Conservation (phyloP, 352 stramenopile species). For the Pythium folliculosum region DNA sequence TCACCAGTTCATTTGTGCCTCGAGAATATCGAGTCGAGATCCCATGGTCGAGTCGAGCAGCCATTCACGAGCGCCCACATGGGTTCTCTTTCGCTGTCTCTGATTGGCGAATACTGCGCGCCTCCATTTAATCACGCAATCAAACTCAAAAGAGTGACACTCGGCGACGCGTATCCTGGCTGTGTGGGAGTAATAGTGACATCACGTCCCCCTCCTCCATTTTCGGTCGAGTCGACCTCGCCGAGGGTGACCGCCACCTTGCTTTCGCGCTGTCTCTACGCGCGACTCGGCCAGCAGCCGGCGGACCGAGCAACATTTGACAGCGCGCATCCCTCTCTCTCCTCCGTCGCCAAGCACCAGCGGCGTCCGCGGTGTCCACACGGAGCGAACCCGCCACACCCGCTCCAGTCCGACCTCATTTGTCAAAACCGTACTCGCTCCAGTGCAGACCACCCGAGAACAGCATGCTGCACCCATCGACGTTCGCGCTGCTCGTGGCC, state of each 20-base stretch:
- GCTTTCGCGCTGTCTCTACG: not conserved
- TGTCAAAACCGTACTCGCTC: too few relatives aligned
- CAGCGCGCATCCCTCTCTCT: not conserved
- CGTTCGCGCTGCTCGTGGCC: constrained; percentile 19
- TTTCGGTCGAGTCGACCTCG: not conserved
- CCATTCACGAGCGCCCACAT: not conserved
- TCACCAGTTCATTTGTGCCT: too few relatives aligned
- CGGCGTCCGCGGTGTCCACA: not conserved
- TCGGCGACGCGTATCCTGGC: not conserved
- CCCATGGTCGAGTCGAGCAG: not conserved
- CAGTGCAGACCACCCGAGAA: not conserved
- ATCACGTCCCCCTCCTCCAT: not conserved
- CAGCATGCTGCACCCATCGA: constrained; percentile 14
- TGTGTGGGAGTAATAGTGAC: not conserved
- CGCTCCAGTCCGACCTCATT: too few relatives aligned
- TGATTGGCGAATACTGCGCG: not conserved
- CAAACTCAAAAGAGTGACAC: not conserved
- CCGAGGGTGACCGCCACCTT: not conserved
- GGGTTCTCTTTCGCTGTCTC: not conserved
- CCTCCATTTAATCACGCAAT: not conserved
- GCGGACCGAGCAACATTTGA: constrained; percentile 4
- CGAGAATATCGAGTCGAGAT: too few relatives aligned
- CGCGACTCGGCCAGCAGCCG: constrained; percentile 2
- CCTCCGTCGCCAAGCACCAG: not conserved
- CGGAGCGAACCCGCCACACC: too few relatives aligned